Conservation (phyloP, 164 flowering plant species). For the Tinospora cordifolia region DNA sequence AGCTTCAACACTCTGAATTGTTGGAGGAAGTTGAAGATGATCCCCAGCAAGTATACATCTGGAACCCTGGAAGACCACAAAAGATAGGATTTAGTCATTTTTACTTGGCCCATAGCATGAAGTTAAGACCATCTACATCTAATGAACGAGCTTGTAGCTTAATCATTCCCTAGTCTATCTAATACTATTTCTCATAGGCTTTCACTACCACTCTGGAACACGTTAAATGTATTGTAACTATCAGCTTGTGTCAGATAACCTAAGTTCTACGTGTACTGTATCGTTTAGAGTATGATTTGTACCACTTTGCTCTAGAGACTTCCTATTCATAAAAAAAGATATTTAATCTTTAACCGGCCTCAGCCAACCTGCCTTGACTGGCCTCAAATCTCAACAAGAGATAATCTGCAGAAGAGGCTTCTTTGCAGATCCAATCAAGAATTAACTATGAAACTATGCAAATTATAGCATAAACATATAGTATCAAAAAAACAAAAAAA, state of each 20-base stretch:
- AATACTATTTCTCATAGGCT: background rate
- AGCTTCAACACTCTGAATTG: conserved; percentile 95
- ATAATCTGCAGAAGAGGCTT: too few species aligned
- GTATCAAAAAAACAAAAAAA: background rate
- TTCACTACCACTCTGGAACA: background rate
- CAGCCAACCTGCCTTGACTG: too few species aligned
- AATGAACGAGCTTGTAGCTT: background rate
- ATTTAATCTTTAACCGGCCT: too few species aligned
- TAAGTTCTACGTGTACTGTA: too few species aligned
- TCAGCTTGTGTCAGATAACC: background rate
- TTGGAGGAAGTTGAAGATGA: conserved; percentile 99
- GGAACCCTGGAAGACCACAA: conserved; percentile 54
- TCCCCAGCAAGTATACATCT: conserved; percentile 96
- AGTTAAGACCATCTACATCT: background rate
- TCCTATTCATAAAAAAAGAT: too few species aligned
- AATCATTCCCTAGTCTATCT: background rate
- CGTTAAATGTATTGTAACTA: background rate
- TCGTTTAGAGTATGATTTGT: too few species aligned
- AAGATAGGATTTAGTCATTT: background rate
- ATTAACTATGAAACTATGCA: too few species aligned
- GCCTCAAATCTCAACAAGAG: too few species aligned
- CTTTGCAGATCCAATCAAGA: background rate
- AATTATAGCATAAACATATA: too few species aligned
- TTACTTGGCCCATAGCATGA: background rate
- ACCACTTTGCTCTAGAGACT: too few species aligned